A percentile compares a stretch with the other conserved stretches of the same genome.
These are phyloP conservation scores for Adenanthera pavonina DNA, from an alignment of 306 rosid genomes.

Conservation along the genomic window DNA sequence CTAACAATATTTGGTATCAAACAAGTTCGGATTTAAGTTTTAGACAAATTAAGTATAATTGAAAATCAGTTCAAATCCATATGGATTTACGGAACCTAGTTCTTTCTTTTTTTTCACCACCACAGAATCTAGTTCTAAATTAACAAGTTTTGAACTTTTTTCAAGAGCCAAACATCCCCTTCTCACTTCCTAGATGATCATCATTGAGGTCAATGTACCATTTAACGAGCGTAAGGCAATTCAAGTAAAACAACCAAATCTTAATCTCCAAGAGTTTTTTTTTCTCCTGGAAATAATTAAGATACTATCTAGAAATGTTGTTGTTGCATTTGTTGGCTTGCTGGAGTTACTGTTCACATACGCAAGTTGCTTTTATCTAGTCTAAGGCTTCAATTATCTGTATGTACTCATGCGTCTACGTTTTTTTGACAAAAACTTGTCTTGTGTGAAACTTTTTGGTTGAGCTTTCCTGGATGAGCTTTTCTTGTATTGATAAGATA, in stretches of 20 bases:
- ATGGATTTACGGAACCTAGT: not conserved
- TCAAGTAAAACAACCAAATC: too few species aligned
- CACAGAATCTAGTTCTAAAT: too few species aligned
- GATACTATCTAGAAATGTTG: too few species aligned
- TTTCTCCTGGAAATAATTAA: too few species aligned
- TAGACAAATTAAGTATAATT: not conserved
- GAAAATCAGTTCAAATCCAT: not conserved
- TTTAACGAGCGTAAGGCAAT: not conserved
- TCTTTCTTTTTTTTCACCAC: too few species aligned
- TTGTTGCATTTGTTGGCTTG: not conserved
- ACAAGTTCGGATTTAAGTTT: not conserved
- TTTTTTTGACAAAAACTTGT: constrained; percentile 8
- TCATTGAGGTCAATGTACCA: not conserved
- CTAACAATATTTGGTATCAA: not conserved
- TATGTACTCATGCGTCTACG: not conserved
- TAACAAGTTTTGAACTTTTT: not conserved
- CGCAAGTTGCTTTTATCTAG: not conserved
- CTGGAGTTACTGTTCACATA: not conserved
- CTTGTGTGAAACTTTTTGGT: not conserved
- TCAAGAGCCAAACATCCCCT: not conserved
- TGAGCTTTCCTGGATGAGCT: constrained; percentile 5
- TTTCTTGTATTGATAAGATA: not conserved
- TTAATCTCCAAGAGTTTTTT: too few species aligned
- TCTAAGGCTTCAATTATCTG: not conserved
- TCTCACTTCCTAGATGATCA: not conserved